A percentile compares a stretch with the other conserved stretches of the same genome.
Conservation (phyloP, 345 rosid genomes). For the Salix koriyanagi region DNA sequence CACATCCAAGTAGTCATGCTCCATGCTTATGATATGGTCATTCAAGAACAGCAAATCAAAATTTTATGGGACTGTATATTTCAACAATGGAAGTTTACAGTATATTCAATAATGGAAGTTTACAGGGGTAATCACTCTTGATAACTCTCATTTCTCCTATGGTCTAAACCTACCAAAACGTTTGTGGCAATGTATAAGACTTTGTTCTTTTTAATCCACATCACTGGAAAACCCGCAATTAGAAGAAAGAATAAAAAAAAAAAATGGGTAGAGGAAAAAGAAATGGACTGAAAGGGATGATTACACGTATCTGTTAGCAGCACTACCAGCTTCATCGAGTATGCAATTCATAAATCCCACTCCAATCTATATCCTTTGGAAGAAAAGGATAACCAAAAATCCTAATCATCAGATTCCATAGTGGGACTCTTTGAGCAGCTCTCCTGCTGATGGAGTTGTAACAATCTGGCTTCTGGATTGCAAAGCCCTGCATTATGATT, state of each 20-base stretch:
- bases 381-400: not conserved
- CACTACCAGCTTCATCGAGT: not conserved
- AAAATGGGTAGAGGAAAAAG: not conserved
- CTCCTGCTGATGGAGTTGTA: constrained; percentile 75
- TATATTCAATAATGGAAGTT: not conserved
- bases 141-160: constrained; percentile 1
- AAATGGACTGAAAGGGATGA: not conserved
- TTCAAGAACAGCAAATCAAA: not conserved
- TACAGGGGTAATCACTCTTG: constrained; percentile 2
- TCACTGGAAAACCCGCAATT: not conserved
- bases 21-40: not conserved
- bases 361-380: not conserved
- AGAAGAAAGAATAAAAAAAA: not conserved
- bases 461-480: constrained; percentile 59
- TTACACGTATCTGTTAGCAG: constrained; percentile 2
- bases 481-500: constrained; percentile 57
- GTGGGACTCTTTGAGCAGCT: constrained; percentile 80
- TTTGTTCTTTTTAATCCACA: not conserved
- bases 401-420: constrained; percentile 55
- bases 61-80: not conserved
- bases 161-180: not conserved
- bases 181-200: not conserved
- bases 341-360: constrained; percentile 1
- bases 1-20: not conserved
- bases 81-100: constrained; percentile 5